Evolutionary conservation across 2,329 filamentous ascomycete genomes (phyloP).

Genomic region (Xylariaceae sp.): DNA sequence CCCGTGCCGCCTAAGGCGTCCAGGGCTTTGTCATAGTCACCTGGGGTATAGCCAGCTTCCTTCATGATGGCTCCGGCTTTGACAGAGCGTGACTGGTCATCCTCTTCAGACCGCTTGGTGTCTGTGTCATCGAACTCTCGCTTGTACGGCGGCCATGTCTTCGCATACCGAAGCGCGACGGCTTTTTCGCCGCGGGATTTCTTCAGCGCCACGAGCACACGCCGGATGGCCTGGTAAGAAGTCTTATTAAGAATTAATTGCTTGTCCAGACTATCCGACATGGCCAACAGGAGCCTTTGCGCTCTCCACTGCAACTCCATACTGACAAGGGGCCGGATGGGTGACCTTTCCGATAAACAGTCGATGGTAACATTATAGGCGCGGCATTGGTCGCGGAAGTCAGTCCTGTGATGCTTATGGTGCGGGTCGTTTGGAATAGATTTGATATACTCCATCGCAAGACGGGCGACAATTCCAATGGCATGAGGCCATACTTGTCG

Average conservation of each 20-base stretch:
- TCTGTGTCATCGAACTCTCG: constrained; percentile 55
- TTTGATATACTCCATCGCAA: constrained; percentile 31
- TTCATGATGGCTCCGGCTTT: constrained; percentile 50
- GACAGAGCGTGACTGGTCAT: constrained; percentile 50
- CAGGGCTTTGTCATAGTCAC: constrained; percentile 44
- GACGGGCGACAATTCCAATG: constrained; percentile 29
- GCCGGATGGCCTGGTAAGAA: constrained; percentile 51
- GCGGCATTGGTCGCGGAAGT: constrained; percentile 30
- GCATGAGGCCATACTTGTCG: constrained; percentile 28
- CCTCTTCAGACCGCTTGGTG: constrained; percentile 45
- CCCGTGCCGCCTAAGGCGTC: constrained; percentile 50
- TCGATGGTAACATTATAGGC: constrained; percentile 40
- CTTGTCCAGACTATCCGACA: constrained; percentile 44
- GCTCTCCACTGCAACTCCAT: constrained; percentile 53
- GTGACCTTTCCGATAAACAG: constrained; percentile 35
- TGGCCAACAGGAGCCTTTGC: constrained; percentile 47
- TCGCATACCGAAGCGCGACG: constrained; percentile 43
- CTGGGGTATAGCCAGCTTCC: constrained; percentile 50
- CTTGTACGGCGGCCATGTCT: constrained; percentile 58
- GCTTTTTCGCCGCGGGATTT: constrained; percentile 49
- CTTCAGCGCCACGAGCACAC: constrained; percentile 47
- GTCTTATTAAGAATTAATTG: constrained; percentile 46
- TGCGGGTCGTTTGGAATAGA: constrained; percentile 19
- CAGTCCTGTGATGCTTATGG: constrained; percentile 11
- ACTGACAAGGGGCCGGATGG: constrained; percentile 32